Conservation (phyloP, 1,284 basidiomycete genomes). For the Ceratobasidium sp. region DNA sequence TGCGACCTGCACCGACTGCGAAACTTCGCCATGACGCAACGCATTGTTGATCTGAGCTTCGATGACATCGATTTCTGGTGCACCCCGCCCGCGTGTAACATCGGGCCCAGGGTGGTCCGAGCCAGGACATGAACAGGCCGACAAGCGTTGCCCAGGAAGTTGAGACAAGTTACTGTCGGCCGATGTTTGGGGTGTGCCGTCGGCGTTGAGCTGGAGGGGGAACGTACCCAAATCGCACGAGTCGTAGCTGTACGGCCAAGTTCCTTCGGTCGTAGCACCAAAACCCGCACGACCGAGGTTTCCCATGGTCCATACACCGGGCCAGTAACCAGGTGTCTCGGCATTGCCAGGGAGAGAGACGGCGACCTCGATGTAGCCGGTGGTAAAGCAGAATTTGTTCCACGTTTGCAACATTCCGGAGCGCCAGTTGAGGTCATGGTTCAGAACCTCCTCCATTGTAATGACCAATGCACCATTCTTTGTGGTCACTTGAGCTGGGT, state of each 20-base stretch:
- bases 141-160: constrained; percentile 62
- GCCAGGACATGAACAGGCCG: constrained; percentile 62
- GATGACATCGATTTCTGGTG: constrained; percentile 69
- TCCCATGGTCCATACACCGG: constrained; percentile 68
- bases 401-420: constrained; percentile 78
- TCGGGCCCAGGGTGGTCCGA: constrained; percentile 70
- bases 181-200: constrained; percentile 58
- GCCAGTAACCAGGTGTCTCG: constrained; percentile 71
- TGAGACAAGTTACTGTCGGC: constrained; percentile 53
- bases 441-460: constrained; percentile 59
- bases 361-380: constrained; percentile 78
- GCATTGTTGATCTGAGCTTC: constrained; percentile 61
- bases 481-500: constrained; percentile 48
- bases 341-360: constrained; percentile 81
- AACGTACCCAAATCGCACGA: constrained; percentile 82
- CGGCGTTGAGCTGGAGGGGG: constrained; percentile 70
- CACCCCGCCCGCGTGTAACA: constrained; percentile 58
- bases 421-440: constrained; percentile 74
- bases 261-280: constrained; percentile 70
- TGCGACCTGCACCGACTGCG: constrained; percentile 81
- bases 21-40: constrained; percentile 62
- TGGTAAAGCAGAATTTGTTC: constrained; percentile 95
- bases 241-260: constrained; percentile 81
- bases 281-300: constrained; percentile 75
- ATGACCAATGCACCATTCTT: constrained; percentile 75